Percentiles rank a stretch among this genome's conserved stretches.
Evolutionary conservation across 176 grass and related monocot genomes (phyloP).

Genomic region (Themeda triandra): DNA sequence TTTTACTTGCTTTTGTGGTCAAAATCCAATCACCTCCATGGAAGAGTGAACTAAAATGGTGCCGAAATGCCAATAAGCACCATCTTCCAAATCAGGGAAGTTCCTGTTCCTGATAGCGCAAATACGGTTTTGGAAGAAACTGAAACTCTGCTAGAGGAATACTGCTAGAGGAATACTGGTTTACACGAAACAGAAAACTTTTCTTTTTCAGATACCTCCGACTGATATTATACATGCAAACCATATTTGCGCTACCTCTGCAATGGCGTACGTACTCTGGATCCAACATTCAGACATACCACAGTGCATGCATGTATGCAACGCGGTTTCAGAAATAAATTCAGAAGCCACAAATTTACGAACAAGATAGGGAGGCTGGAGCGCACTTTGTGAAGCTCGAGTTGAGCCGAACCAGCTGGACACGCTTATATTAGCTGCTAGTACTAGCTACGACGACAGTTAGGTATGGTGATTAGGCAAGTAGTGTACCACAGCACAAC

Average conservation of each 20-base stretch:
- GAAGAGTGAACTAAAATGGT: neutral
- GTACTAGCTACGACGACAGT: conserved; percentile 6
- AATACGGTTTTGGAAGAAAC: neutral
- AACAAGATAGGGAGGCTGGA: conserved; percentile 19
- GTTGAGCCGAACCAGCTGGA: conserved; percentile 43
- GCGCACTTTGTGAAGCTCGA: conserved; percentile 35
- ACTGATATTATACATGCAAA: too few relatives aligned
- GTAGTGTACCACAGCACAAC: neutral
- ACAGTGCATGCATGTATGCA: neutral
- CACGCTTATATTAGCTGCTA: neutral
- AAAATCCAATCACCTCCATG: neutral
- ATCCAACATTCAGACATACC: neutral
- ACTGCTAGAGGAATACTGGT: too few relatives aligned
- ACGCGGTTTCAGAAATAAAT: neutral
- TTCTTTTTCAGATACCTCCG: too few relatives aligned
- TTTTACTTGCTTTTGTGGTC: neutral
- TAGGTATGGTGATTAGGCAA: conserved; percentile 40
- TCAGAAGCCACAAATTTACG: neutral
- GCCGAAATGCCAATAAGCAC: neutral
- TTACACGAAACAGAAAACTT: too few relatives aligned
- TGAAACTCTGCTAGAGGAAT: neutral
- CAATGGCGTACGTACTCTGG: neutral
- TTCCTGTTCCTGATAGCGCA: too few relatives aligned
- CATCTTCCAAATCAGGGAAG: too few relatives aligned
- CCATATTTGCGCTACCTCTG: too few relatives aligned